phyloP scores from a whole-genome alignment of 768 basidiomycete genomes.

The Pleurotus tuber-regium region DNA sequence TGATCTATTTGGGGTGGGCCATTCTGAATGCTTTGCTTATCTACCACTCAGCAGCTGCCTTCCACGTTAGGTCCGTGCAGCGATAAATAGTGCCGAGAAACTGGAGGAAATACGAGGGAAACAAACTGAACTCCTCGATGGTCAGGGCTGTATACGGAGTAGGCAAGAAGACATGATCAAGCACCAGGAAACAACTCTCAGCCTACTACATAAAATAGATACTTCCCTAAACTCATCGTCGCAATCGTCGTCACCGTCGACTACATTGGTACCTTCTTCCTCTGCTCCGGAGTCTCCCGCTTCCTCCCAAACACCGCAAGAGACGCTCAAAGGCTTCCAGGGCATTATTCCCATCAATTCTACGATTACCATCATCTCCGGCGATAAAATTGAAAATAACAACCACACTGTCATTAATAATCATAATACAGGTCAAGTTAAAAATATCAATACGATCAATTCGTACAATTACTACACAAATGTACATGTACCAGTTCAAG shows the following conservation, averaged over 20 bases:
- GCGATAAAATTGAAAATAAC: conserved; percentile 1
- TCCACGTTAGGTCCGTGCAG: background rate
- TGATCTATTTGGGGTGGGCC: background rate
- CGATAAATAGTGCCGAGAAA: background rate
- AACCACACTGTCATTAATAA: background rate
- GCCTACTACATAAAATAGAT: background rate
- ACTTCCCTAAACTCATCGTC: background rate
- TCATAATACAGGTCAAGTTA: background rate
- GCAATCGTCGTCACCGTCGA: background rate
- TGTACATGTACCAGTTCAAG: no score
- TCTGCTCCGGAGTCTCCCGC: background rate
- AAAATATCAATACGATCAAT: conserved; percentile 5
- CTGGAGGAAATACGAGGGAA: background rate
- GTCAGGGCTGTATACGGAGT: background rate
- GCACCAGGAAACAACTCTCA: background rate
- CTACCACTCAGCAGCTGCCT: no score
- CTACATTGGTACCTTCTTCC: background rate
- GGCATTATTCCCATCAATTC: background rate
- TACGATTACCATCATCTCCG: conserved; percentile 6
- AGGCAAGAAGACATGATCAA: background rate
- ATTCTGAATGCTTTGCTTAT: no score
- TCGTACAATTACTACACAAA: background rate
- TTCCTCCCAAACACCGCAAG: background rate
- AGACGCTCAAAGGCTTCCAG: background rate
- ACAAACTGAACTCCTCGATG: background rate